Conservation (phyloP, 1,139 yeast genomes). For the Kodamaea sp. region DNA sequence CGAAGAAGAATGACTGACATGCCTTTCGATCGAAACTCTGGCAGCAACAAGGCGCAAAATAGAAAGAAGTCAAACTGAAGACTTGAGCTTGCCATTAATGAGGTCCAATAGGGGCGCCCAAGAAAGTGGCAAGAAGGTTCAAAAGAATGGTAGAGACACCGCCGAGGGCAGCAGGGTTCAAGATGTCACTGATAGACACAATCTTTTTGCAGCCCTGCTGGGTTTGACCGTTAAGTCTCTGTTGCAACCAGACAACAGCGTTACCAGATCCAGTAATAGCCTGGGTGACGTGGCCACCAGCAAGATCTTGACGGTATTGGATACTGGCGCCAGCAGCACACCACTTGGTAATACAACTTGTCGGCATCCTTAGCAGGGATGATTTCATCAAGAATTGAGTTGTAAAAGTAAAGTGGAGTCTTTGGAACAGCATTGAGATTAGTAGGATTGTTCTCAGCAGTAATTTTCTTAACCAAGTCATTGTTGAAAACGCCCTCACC, state of each 20-base stretch:
- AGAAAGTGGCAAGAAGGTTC: no score
- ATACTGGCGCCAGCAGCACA: conserved; percentile 17
- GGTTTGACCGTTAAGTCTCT: conserved; percentile 1
- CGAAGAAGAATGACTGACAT: no score
- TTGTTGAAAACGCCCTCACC: background rate
- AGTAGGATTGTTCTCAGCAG: background rate
- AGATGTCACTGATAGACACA: background rate
- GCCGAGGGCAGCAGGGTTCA: background rate
- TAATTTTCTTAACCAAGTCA: background rate
- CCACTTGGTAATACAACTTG: conserved; percentile 30
- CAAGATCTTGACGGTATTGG: conserved; percentile 15
- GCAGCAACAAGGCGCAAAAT: no score
- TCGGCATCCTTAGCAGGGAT: conserved; percentile 28
- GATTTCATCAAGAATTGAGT: conserved; percentile 31
- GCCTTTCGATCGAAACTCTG: no score
- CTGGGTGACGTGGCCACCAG: conserved; percentile 14
- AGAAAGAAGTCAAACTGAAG: no score
- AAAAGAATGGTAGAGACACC: no score
- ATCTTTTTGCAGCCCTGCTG: background rate
- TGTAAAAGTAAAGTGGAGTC: conserved; percentile 36
- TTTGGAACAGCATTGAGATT: conserved; percentile 19
- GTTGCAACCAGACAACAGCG: conserved; percentile 16
- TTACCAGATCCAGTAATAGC: conserved; percentile 16
- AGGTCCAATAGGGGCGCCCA: no score
- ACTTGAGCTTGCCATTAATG: no score